A percentile compares a stretch with the other conserved stretches of the same genome.
Evolutionary conservation across 108 stramenopile genomes (phyloP).

Genomic region (Thalassiosira profunda): DNA sequence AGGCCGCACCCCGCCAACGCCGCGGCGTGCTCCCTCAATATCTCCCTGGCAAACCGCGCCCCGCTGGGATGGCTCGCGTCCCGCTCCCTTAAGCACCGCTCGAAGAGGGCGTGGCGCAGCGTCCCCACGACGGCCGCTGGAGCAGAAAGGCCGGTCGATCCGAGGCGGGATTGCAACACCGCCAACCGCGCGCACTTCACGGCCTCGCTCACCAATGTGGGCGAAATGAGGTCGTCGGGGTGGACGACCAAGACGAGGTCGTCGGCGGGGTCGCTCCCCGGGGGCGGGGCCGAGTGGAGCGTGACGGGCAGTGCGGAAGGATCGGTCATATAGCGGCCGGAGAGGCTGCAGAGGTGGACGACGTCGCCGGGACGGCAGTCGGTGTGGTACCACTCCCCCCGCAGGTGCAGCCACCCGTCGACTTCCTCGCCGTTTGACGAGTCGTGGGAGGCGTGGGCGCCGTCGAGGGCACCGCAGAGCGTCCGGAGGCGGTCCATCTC

Average conservation of each 20-base stretch:
- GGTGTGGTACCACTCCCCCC: slow-evolving; percentile 85
- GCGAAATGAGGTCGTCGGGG: slow-evolving; percentile 85
- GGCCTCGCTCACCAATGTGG: slow-evolving; percentile 81
- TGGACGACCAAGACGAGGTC: slow-evolving; percentile 81
- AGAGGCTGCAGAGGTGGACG: slow-evolving; percentile 80
- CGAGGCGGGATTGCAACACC: slow-evolving; percentile 68
- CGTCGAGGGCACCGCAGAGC: slow-evolving; percentile 2
- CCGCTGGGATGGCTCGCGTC: slow-evolving; percentile 60
- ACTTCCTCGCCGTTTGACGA: background rate
- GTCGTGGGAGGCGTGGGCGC: background rate
- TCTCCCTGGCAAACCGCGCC: slow-evolving; percentile 32
- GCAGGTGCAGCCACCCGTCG: slow-evolving; percentile 70
- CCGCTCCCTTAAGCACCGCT: slow-evolving; percentile 57
- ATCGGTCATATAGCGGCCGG: slow-evolving; percentile 73
- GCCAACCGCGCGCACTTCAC: slow-evolving; percentile 77
- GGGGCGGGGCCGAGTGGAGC: slow-evolving; percentile 62
- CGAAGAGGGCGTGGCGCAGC: slow-evolving; percentile 86
- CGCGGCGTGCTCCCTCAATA: slow-evolving; percentile 72
- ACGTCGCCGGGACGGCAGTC: slow-evolving; percentile 60
- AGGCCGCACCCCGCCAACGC: slow-evolving; percentile 73
- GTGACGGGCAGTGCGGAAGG: slow-evolving; percentile 69
- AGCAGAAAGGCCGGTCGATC: slow-evolving; percentile 71
- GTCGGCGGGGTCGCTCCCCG: slow-evolving; percentile 53
- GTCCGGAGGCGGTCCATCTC: slow-evolving; percentile 36
- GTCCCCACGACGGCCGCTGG: slow-evolving; percentile 79